A percentile compares a stretch with the other conserved stretches of the same genome.
Evolutionary conservation across 2,329 filamentous ascomycete genomes (phyloP).

Genomic region (Truncatella angustata): DNA sequence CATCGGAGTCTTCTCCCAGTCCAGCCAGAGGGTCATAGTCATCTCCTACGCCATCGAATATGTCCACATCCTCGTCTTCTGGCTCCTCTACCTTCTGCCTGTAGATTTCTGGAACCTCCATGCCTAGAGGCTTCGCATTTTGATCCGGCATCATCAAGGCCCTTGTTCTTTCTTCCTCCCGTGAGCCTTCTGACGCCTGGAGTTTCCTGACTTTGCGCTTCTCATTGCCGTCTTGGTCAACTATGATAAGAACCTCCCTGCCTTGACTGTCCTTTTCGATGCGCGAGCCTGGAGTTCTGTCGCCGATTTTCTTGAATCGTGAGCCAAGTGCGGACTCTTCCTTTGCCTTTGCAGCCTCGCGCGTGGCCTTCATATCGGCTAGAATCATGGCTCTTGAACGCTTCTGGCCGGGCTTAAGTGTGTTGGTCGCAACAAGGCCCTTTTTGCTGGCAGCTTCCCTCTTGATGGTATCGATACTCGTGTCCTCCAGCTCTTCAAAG

Average conservation of each 20-base stretch:
- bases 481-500: conserved; percentile 56
- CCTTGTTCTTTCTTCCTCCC: conserved; percentile 33
- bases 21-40: conserved; percentile 68
- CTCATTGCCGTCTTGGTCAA: conserved; percentile 65
- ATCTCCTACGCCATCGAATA: conserved; percentile 64
- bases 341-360: conserved; percentile 57
- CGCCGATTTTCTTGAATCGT: conserved; percentile 65
- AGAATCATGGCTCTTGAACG: conserved; percentile 65
- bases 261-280: conserved; percentile 62
- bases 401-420: conserved; percentile 56
- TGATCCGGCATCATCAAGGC: conserved; percentile 53
- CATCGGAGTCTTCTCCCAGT: conserved; percentile 43
- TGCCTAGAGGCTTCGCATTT: conserved; percentile 57
- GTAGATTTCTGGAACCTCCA: conserved; percentile 64
- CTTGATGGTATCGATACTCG: conserved; percentile 51
- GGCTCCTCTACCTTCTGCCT: conserved; percentile 46
- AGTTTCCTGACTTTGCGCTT: conserved; percentile 62
- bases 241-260: conserved; percentile 62
- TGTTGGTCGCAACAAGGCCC: conserved; percentile 54
- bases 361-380: conserved; percentile 63
- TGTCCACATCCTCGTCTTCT: conserved; percentile 58
- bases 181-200: conserved; percentile 29
- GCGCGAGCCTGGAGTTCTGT: conserved; percentile 50
- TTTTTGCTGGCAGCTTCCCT: conserved; percentile 57
- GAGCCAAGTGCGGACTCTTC: conserved; percentile 52